phyloP scores from a whole-genome alignment of 176 grass and related monocot species.

The Echinochloa phyllopogon region DNA sequence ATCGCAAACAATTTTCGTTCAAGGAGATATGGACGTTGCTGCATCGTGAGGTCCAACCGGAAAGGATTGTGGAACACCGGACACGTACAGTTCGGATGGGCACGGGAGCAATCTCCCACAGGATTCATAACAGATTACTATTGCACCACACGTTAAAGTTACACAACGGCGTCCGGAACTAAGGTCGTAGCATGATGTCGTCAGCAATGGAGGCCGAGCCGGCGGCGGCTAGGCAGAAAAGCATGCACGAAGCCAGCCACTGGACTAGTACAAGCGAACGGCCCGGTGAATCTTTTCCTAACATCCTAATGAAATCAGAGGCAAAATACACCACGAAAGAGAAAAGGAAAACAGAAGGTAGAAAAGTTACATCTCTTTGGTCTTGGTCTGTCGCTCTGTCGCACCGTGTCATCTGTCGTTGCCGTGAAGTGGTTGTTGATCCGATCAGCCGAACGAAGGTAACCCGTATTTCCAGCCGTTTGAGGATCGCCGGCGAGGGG shows the following conservation, averaged over 20 bases:
- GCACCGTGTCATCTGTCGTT: not conserved
- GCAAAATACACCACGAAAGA: not conserved
- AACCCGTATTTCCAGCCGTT: conserved; percentile 77
- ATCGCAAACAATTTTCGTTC: too few relatives aligned
- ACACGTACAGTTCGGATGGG: not conserved
- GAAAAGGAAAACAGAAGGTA: not conserved
- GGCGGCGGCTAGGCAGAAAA: conserved; percentile 27
- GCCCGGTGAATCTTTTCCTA: not conserved
- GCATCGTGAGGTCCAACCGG: not conserved
- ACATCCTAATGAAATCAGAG: conserved; percentile 24
- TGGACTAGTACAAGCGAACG: conserved; percentile 25
- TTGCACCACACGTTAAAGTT: not conserved
- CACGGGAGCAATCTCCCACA: not conserved
- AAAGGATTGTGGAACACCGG: not conserved
- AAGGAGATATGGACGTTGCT: not conserved
- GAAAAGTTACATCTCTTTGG: conserved; percentile 15
- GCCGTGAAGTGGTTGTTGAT: not conserved
- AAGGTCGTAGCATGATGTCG: conserved; percentile 7
- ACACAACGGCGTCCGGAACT: not conserved
- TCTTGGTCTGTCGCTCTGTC: conserved; percentile 52
- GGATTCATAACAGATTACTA: not conserved
- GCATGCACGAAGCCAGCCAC: conserved; percentile 30
- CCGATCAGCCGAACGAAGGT: conserved; percentile 56
- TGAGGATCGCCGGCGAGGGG: conserved; percentile 54
- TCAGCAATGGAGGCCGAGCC: conserved; percentile 34